Base-by-base conservation (phyloP, 441 rosid species). In the Gossypium laxum region DNA sequence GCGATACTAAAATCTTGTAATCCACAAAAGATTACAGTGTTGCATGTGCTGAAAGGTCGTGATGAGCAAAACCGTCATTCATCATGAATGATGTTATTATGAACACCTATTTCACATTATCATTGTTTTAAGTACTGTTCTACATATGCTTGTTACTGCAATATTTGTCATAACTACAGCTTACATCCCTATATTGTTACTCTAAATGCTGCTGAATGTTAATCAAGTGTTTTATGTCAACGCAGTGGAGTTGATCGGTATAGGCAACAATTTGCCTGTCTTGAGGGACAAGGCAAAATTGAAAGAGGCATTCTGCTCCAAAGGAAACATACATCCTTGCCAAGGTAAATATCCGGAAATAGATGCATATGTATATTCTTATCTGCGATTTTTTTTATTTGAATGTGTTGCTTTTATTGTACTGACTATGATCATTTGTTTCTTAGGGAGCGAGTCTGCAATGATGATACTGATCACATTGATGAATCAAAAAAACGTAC, bases 321-420 rank as follows among this genome's bases (percentile, higher is more conserved):
- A 60, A 85, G 98, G 81, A 93, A 89, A 75, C 90, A 92, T 78
- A 82, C 93, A 56, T 95, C 99, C 58, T 85, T 91, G 82, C 99
- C 99, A 3, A 88, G 99, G 98, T 93, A 48, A 80, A 65, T 71
- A 59, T 11, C 54, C 62, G 38, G 50, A 55, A 55, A 55, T 55
- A 54, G 22, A 55, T 45, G 48, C 15, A 48, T 50, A 48, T 45
- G 18, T 34, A 19, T 19, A 55, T 8, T 55, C 3, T 67, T 21
- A 17, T 51, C 14, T 59, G 58, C 14, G 2, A 18, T 74, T 60
- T 73, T 11, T 63, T 74, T 54, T 45, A 12, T 14, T 24, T 67
- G 22, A 14, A 21, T n/a, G 17, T 55, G 28, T 10, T 54, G 15
- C 22, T 70, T 62, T 17, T 5, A 0, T 7, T 32, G 41, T 62